Evolutionary conservation across 2,329 filamentous ascomycete species (phyloP).

Genomic region (Alternaria angustiovoidea): DNA sequence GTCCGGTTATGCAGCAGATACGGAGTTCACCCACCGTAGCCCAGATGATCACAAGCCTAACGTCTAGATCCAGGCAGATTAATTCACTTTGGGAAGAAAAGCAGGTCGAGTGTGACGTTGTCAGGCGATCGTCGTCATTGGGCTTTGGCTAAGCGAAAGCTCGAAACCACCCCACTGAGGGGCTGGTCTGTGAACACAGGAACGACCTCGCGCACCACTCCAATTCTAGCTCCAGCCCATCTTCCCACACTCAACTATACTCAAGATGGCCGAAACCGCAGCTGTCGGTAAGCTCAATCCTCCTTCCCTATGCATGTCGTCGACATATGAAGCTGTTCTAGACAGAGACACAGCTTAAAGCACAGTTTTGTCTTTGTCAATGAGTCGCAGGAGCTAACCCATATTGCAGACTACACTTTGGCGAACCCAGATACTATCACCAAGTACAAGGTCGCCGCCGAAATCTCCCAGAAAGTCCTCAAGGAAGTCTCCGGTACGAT

Average conservation of each 20-base stretch:
- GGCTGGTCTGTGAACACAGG: conserved; percentile 44
- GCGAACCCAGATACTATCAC: conserved; percentile 94
- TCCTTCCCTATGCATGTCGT: not conserved
- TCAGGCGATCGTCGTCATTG: conserved; percentile 34
- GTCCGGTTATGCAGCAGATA: not conserved
- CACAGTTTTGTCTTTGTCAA: conserved; percentile 23
- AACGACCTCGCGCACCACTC: conserved; percentile 33
- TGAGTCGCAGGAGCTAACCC: conserved; percentile 38
- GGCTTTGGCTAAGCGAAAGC: conserved; percentile 40
- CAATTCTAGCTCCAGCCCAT: conserved; percentile 33
- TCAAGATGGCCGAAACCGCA: conserved; percentile 49
- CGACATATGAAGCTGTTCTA: not conserved
- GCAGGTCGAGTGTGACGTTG: conserved; percentile 17
- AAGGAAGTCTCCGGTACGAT: conserved; percentile 74
- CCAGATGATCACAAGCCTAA: conserved; percentile 8
- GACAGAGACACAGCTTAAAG: conserved; percentile 12
- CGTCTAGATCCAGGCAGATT: conserved; percentile 9
- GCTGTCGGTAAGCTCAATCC: conserved; percentile 37
- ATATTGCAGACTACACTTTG: conserved; percentile 77
- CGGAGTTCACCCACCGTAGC: not conserved
- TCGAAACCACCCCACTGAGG: conserved; percentile 40
- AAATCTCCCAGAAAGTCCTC: conserved; percentile 95
- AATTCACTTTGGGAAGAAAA: conserved; percentile 1
- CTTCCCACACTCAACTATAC: conserved; percentile 29
- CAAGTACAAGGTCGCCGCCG: conserved; percentile 97